phyloP scores from a whole-genome alignment of 345 rosid species.

The Melaleuca alternifolia region DNA sequence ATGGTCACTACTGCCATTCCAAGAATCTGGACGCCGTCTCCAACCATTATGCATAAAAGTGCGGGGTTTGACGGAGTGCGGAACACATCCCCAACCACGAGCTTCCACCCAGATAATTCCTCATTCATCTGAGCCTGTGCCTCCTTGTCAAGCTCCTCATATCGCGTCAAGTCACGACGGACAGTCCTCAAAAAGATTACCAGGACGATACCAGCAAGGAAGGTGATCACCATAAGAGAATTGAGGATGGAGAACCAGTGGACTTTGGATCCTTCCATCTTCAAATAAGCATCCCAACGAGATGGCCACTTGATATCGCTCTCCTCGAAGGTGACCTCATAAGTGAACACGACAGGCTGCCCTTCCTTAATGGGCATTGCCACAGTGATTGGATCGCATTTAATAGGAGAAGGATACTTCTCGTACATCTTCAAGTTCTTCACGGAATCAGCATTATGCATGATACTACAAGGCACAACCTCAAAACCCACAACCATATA shows the following conservation, averaged over 20 bases:
- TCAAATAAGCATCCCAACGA: conserved; percentile 56
- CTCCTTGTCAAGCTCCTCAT: conserved; percentile 88
- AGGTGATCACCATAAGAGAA: conserved; percentile 73
- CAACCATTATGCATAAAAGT: conserved; percentile 10
- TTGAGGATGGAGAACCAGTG: conserved; percentile 82
- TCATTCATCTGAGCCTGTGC: conserved; percentile 92
- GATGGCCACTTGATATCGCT: conserved; percentile 91
- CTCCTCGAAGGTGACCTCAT: conserved; percentile 63
- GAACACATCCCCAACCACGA: conserved; percentile 23
- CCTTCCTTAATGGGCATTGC: conserved; percentile 65
- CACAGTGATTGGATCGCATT: conserved; percentile 64
- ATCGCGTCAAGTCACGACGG: conserved; percentile 74
- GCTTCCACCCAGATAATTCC: conserved; percentile 61
- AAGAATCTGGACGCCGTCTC: conserved; percentile 18
- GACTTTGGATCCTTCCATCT: conserved; percentile 63
- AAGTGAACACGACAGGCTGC: conserved; percentile 59
- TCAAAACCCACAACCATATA: conserved; percentile 89
- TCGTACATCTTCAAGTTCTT: conserved; percentile 52
- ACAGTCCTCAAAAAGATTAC: conserved; percentile 87
- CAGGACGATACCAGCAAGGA: conserved; percentile 83
- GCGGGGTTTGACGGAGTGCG: conserved; percentile 4
- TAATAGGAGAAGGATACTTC: conserved; percentile 48
- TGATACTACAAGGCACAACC: conserved; percentile 69
- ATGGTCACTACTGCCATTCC: conserved; percentile 16
- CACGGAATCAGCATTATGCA: conserved; percentile 36